Evolutionary conservation across 2,329 filamentous ascomycete species (phyloP).

Genomic region (Arthrobotrys sinensis): DNA sequence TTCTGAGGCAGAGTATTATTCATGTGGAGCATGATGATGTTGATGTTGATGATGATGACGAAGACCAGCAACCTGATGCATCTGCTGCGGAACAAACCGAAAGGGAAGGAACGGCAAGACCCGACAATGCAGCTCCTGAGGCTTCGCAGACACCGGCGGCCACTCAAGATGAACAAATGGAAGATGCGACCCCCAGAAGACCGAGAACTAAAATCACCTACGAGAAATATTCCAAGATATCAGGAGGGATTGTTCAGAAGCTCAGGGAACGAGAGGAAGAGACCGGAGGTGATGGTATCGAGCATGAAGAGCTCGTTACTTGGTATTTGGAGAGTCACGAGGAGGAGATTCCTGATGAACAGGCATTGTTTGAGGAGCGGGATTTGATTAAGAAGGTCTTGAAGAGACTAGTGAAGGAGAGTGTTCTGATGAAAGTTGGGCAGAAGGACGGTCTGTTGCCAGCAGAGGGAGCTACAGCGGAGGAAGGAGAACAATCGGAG

Average conservation of each 20-base stretch:
- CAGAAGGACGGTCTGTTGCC: conserved; percentile 86
- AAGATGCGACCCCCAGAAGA: conserved; percentile 68
- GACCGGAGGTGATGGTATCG: conserved; percentile 82
- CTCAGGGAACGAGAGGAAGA: conserved; percentile 85
- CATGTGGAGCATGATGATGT: conserved; percentile 98
- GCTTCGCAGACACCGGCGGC: conserved; percentile 65
- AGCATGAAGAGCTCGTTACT: conserved; percentile 82
- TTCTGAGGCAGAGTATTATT: conserved; percentile 94
- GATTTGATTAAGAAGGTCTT: conserved; percentile 85
- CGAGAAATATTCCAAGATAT: conserved; percentile 92
- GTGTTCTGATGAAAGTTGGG: conserved; percentile 73
- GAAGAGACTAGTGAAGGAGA: conserved; percentile 92
- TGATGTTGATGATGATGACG: conserved; percentile 87
- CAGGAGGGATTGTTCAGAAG: conserved; percentile 85
- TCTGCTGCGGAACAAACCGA: conserved; percentile 71
- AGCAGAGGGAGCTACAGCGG: conserved; percentile 73
- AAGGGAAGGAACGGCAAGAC: conserved; percentile 70
- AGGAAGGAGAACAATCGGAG: conserved; percentile 64
- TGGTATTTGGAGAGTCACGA: conserved; percentile 97
- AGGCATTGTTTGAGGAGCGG: conserved; percentile 83
- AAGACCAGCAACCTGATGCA: conserved; percentile 71
- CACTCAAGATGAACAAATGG: conserved; percentile 67
- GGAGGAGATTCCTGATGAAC: conserved; percentile 82
- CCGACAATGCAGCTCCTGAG: conserved; percentile 66
- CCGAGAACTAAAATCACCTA: conserved; percentile 91